phyloP scores from a whole-genome alignment of 345 rosid species.

The Syzygium jambos region DNA sequence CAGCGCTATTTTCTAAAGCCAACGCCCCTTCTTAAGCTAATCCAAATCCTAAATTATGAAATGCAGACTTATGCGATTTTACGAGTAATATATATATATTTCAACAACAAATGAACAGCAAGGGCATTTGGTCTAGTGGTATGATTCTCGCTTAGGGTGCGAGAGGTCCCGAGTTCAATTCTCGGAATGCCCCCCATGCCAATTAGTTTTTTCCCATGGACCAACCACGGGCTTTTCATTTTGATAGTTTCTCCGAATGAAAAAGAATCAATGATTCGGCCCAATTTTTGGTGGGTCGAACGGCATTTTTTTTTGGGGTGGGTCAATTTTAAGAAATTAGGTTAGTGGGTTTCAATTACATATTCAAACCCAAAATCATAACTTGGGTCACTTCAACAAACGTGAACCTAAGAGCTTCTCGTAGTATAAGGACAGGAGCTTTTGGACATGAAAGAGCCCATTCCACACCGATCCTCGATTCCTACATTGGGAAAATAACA shows the following conservation, averaged over 20 bases:
- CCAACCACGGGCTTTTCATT: not conserved
- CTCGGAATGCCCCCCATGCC: slow-evolving; percentile 48
- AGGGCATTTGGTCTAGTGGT: slow-evolving; percentile 89
- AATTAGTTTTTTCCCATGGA: not conserved
- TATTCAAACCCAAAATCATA: not conserved
- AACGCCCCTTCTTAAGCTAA: not conserved
- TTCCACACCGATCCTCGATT: not conserved
- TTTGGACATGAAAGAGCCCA: not conserved
- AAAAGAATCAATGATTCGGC: too few relatives aligned
- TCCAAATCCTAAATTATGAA: not conserved
- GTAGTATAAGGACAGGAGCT: not conserved
- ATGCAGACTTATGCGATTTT: not conserved
- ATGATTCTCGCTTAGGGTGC: slow-evolving; percentile 93
- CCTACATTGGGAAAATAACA: not conserved
- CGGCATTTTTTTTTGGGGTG: not conserved
- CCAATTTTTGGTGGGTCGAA: not conserved
- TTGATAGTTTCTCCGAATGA: not conserved
- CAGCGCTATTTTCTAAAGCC: not conserved
- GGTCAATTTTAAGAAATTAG: not conserved
- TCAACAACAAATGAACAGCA: not conserved
- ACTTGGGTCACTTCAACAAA: not conserved
- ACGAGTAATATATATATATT: too few relatives aligned
- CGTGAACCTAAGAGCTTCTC: not conserved
- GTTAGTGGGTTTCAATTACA: not conserved
- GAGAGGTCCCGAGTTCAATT: slow-evolving; percentile 83